Evolutionary conservation across 495 filamentous ascomycete species (phyloP), one percentile per base, ranked within the genome.

Genomic region (Podospora australis): DNA sequence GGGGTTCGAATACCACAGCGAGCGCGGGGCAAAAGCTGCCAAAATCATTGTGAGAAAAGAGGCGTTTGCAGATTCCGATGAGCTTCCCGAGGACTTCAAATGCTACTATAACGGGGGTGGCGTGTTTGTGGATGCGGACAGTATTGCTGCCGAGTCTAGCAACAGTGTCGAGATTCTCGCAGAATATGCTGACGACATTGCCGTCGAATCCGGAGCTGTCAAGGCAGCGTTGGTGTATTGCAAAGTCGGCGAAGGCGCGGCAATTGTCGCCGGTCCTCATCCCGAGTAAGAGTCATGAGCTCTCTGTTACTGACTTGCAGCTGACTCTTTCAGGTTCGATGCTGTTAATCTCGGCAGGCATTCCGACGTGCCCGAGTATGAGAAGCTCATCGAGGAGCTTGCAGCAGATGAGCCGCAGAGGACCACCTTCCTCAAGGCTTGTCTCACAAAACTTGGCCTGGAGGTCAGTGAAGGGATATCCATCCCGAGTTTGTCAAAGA

Each of bases 81-180:
- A 68, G n/a, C 65, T 87, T 6, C 84, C 81, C 1, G 73, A 80
- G 2, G 69, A 66, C 0, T 90, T 96, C 55, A 71, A 72, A 36
- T 83, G 79, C 9, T 98, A 98, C 60, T 95, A 91, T 63, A 98
- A 98, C 65, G 92, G 92, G 3, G 92, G 92, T 2, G 90, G 94
- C 8, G 82, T 94, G n/a, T 98, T 96, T 72, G 84, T 94, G 8
- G 82, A 92, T 69, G 84, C 87, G 14, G 73, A 75, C 1, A 72
- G 75, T 39, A 74, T 77, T 46, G 36, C 38, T 0, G 39, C 5
- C 9, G 69, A 71, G 26, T 76, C 81, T 32, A 63, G 71, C 53
- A 83, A 82, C 2, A n/a, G n/a, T n/a, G 79, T 96, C 8, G 82
- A 96, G 63, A 75, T 96, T 6, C 69, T 98, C 19, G 91, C 92